Evolutionary conservation across 140 eudicot genomes (phyloP).

Genomic region (Oenanthe javanica): DNA sequence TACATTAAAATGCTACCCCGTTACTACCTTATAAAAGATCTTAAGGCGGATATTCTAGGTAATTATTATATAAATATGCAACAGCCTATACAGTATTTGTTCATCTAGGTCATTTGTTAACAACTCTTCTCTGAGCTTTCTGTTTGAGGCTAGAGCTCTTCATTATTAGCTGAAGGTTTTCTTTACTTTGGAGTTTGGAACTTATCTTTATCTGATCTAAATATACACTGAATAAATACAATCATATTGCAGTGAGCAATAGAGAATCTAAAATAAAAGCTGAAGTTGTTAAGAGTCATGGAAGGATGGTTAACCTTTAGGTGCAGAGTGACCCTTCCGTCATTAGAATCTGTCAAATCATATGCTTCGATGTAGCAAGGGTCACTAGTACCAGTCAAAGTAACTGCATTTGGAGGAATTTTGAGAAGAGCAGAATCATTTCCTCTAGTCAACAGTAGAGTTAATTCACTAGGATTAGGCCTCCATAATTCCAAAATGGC

Average conservation of each 20-base stretch:
- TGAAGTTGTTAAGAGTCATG: neutral
- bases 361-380: slow-evolving; percentile 97
- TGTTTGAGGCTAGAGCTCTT: neutral
- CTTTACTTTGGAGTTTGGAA: neutral
- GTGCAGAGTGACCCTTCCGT: slow-evolving; percentile 90
- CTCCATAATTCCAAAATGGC: slow-evolving; percentile 95
- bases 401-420: slow-evolving; percentile 68
- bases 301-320: slow-evolving; percentile 46
- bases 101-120: neutral
- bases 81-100: neutral
- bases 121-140: neutral
- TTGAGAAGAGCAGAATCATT: slow-evolving; percentile 55
- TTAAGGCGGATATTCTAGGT: neutral
- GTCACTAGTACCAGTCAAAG: slow-evolving; percentile 91
- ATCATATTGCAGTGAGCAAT: neutral
- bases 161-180: neutral
- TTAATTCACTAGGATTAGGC: slow-evolving; percentile 86
- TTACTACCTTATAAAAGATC: neutral
- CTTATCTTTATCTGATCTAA: neutral
- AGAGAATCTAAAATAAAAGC: neutral
- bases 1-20: neutral
- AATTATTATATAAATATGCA: neutral
- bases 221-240: neutral
- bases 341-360: slow-evolving; percentile 89
- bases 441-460: slow-evolving; percentile 61